Percentiles rank a stretch among this genome's conserved stretches.
These are phyloP conservation scores for Talaromyces amestolkiae DNA, from an alignment of 2,329 filamentous ascomycete species.

Conservation along the genomic window DNA sequence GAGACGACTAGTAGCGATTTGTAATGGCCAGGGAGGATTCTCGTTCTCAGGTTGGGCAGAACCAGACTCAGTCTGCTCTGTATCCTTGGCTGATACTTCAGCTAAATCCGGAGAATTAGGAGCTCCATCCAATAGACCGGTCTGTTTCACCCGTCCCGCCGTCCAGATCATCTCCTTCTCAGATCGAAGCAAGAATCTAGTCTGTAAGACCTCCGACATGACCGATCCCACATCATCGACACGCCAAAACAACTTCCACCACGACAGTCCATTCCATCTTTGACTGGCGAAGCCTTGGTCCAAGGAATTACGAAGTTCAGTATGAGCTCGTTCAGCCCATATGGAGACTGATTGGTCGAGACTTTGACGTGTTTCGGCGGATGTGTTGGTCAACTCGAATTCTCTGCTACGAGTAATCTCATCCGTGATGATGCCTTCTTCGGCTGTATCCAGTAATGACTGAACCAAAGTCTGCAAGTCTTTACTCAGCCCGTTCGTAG, in stretches of 20 bases:
- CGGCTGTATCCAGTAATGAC: slow-evolving; percentile 57
- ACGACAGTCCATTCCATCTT: slow-evolving; percentile 75
- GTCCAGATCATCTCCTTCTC: slow-evolving; percentile 83
- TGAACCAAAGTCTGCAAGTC: slow-evolving; percentile 65
- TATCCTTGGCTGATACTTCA: slow-evolving; percentile 12
- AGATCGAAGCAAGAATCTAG: slow-evolving; percentile 72
- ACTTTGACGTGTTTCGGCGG: slow-evolving; percentile 44
- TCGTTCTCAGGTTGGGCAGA: not conserved
- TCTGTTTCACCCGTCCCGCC: slow-evolving; percentile 70
- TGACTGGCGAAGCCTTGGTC: slow-evolving; percentile 73
- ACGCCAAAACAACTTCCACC: slow-evolving; percentile 96
- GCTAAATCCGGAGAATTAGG: slow-evolving; percentile 11
- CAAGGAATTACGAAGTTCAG: slow-evolving; percentile 76
- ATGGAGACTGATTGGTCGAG: slow-evolving; percentile 61
- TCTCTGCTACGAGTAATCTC: slow-evolving; percentile 31
- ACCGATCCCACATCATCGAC: slow-evolving; percentile 89
- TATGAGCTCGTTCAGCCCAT: slow-evolving; percentile 79
- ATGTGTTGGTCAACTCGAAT: slow-evolving; percentile 36
- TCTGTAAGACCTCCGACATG: slow-evolving; percentile 71
- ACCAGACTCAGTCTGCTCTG: slow-evolving; percentile 23
- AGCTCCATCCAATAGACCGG: slow-evolving; percentile 49
- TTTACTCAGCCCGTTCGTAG: slow-evolving; percentile 55
- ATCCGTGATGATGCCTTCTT: slow-evolving; percentile 30
- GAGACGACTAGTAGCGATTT: slow-evolving; percentile 69
- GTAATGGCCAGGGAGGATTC: slow-evolving; percentile 63